These are phyloP conservation scores for Potentilla sterilis DNA, from an alignment of 306 rosid genomes.

Conservation along the genomic window DNA sequence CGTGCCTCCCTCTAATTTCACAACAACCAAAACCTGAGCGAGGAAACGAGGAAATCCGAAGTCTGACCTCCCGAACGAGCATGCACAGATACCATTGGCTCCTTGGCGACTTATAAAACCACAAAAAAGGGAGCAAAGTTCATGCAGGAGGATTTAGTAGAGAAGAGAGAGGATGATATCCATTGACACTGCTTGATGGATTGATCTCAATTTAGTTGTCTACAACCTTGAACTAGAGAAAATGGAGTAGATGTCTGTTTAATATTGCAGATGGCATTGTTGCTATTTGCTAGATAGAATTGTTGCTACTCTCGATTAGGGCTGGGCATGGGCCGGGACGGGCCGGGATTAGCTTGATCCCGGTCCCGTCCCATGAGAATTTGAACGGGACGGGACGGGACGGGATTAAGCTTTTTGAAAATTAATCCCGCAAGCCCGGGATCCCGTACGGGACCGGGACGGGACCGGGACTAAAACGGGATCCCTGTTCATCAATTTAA, in stretches of 20 bases:
- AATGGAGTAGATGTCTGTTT: neutral
- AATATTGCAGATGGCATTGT: constrained; percentile 3
- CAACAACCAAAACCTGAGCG: constrained; percentile 37
- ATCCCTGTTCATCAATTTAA: no score
- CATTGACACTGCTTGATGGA: constrained; percentile 2
- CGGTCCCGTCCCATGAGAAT: no score
- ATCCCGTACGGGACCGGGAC: no score
- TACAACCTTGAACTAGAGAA: neutral
- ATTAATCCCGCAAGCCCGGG: no score
- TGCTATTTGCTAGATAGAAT: no score
- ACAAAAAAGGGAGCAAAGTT: neutral
- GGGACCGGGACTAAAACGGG: no score
- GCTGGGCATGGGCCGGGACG: no score
- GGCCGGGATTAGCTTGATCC: no score
- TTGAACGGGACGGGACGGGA: no score
- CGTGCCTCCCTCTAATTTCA: constrained; percentile 50
- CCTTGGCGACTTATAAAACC: neutral
- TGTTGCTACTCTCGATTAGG: no score
- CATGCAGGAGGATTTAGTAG: constrained; percentile 26
- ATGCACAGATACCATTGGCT: neutral
- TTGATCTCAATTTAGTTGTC: constrained; percentile 6
- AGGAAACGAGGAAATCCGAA: neutral
- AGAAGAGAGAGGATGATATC: constrained; percentile 14
- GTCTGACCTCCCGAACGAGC: neutral
- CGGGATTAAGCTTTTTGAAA: no score